Evolutionary conservation across 1,139 yeast genomes (phyloP).

Genomic region (Blastobotrys arbuscula): DNA sequence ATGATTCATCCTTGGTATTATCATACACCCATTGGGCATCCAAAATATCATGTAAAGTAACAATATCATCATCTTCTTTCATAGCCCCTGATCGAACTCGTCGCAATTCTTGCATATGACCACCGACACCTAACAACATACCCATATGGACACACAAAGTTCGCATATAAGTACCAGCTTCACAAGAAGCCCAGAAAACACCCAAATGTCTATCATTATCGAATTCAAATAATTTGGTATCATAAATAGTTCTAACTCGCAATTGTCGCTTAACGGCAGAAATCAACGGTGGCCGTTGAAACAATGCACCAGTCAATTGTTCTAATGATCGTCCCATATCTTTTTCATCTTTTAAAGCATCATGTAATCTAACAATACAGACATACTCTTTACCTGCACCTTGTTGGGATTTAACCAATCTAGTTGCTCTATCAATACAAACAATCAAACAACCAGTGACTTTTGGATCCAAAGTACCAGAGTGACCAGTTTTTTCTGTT

Average conservation of each 20-base stretch:
- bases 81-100: slow-evolving; percentile 98
- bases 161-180: slow-evolving; percentile 99
- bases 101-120: slow-evolving; percentile 99
- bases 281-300: slow-evolving; percentile 98
- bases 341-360: slow-evolving; percentile 83
- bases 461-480: slow-evolving; percentile 98
- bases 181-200: slow-evolving; percentile 99
- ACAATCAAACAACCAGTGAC: slow-evolving; percentile 93
- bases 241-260: slow-evolving; percentile 97
- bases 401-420: slow-evolving; percentile 96
- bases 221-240: slow-evolving; percentile 89
- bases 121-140: slow-evolving; percentile 97
- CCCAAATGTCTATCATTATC: slow-evolving; percentile 96
- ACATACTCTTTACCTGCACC: slow-evolving; percentile 99
- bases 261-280: slow-evolving; percentile 98
- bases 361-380: slow-evolving; percentile 93
- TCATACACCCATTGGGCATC: slow-evolving; percentile 98
- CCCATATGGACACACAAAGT: slow-evolving; percentile 98
- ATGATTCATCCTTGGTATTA: slow-evolving; percentile 94
- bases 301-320: slow-evolving; percentile 94
- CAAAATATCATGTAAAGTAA: slow-evolving; percentile 91
- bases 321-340: slow-evolving; percentile 85
- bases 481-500: slow-evolving; percentile 96
- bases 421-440: slow-evolving; percentile 96
- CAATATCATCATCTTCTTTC: slow-evolving; percentile 84